Evolutionary conservation across 306 rosid genomes (phyloP).

Genomic region (Pterocarpus santalinus): DNA sequence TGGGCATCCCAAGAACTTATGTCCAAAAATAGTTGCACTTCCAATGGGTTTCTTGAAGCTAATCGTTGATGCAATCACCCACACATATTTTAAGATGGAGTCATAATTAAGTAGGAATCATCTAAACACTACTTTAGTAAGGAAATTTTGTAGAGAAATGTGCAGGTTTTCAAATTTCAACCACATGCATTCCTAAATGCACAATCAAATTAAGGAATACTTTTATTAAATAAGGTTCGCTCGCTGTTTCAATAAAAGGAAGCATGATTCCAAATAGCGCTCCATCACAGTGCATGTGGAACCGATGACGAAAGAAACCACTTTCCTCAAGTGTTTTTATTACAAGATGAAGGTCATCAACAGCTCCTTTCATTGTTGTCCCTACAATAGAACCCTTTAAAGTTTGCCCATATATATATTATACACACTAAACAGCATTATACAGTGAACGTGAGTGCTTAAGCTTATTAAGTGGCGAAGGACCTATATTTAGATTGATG

Average conservation of each 20-base stretch:
- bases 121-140: background rate
- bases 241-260: conserved; percentile 67
- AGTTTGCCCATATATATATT: background rate
- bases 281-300: conserved; percentile 83
- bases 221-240: background rate
- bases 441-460: too few species aligned
- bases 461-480: background rate
- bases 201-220: background rate
- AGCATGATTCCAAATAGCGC: conserved; percentile 77
- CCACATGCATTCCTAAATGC: background rate
- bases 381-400: conserved; percentile 48
- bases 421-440: too few species aligned
- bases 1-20: conserved; percentile 46
- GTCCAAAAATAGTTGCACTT: conserved; percentile 33
- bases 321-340: conserved; percentile 61
- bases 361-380: conserved; percentile 75
- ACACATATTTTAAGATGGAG: too few species aligned
- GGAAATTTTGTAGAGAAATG: background rate
- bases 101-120: background rate
- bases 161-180: background rate
- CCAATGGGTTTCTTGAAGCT: conserved; percentile 43
- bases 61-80: background rate
- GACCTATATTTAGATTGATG: conserved; percentile 76
- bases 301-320: conserved; percentile 63
- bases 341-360: conserved; percentile 72